These are phyloP conservation scores for Monoraphidium neglectum DNA, from an alignment of 139 green algal species.

Conservation along the genomic window DNA sequence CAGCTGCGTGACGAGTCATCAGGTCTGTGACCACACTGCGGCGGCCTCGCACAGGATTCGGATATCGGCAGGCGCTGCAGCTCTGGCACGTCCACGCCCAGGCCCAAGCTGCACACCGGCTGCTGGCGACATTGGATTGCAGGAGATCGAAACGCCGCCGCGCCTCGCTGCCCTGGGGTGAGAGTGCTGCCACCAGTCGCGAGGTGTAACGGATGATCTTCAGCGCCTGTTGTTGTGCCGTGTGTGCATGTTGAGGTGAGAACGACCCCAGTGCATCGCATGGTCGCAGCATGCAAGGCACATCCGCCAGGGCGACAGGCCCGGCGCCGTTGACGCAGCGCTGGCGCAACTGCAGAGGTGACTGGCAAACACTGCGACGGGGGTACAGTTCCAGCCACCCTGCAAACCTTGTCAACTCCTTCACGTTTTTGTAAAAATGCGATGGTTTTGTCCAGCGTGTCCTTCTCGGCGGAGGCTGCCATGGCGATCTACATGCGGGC, in stretches of 20 bases:
- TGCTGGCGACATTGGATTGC: slow-evolving; percentile 71
- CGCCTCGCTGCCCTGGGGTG: slow-evolving; percentile 35
- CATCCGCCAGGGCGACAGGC: not conserved
- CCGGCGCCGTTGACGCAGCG: too few species aligned
- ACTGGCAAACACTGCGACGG: not conserved
- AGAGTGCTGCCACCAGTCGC: slow-evolving; percentile 60
- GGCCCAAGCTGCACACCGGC: slow-evolving; percentile 43
- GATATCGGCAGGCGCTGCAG: too few species aligned
- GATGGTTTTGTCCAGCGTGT: slow-evolving; percentile 59
- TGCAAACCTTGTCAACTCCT: slow-evolving; percentile 78
- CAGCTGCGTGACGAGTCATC: too few species aligned
- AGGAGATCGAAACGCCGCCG: slow-evolving; percentile 43
- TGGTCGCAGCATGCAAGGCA: not conserved
- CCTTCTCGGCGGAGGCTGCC: too few species aligned
- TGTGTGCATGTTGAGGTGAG: not conserved
- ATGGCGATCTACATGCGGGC: too few species aligned
- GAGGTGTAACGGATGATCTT: slow-evolving; percentile 80
- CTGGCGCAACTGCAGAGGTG: not conserved
- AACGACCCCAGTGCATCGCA: not conserved
- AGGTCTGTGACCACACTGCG: too few species aligned
- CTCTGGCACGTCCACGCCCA: not conserved
- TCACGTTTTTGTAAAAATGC: slow-evolving; percentile 77
- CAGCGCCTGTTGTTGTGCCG: slow-evolving; percentile 34
- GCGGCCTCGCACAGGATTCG: too few species aligned
- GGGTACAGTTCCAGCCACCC: not conserved